phyloP scores from a whole-genome alignment of 495 filamentous ascomycete genomes.

The Rusavskia elegans region DNA sequence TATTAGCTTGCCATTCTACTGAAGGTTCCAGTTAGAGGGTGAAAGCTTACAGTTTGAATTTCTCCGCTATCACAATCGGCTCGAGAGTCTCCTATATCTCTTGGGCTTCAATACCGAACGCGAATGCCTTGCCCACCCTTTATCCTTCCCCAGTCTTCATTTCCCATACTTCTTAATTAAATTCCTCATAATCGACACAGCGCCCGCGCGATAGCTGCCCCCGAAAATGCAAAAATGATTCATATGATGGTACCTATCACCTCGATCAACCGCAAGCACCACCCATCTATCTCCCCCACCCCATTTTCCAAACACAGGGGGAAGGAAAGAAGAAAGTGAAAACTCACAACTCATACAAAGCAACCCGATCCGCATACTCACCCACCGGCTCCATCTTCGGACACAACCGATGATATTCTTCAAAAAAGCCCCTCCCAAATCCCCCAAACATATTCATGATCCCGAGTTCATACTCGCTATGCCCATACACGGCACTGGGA shows the following conservation, averaged over 20 bases:
- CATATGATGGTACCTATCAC: slow-evolving; percentile 64
- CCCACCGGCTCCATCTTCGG: slow-evolving; percentile 66
- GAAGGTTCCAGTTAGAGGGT: no score
- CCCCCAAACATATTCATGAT: slow-evolving; percentile 97
- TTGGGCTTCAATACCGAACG: no score
- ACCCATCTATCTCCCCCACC: no score
- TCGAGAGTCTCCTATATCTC: no score
- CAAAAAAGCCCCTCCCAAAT: slow-evolving; percentile 53
- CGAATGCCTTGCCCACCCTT: background rate
- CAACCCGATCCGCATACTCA: slow-evolving; percentile 70
- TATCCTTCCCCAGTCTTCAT: background rate
- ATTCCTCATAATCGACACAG: slow-evolving; percentile 58
- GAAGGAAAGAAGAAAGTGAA: no score
- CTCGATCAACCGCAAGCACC: background rate
- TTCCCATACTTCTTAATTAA: slow-evolving; percentile 50
- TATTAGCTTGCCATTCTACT: no score
- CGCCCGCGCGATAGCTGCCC: slow-evolving; percentile 54
- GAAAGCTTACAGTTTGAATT: no score
- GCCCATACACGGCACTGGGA: slow-evolving; percentile 63
- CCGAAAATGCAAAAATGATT: slow-evolving; percentile 83
- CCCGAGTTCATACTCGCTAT: slow-evolving; percentile 77
- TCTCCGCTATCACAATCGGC: no score
- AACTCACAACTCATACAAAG: slow-evolving; percentile 68
- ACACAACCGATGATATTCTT: slow-evolving; percentile 57
- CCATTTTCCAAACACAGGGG: background rate